Conservation (phyloP, 1,139 yeast genomes). For the Zhuliangozyma parablackwelliae region DNA sequence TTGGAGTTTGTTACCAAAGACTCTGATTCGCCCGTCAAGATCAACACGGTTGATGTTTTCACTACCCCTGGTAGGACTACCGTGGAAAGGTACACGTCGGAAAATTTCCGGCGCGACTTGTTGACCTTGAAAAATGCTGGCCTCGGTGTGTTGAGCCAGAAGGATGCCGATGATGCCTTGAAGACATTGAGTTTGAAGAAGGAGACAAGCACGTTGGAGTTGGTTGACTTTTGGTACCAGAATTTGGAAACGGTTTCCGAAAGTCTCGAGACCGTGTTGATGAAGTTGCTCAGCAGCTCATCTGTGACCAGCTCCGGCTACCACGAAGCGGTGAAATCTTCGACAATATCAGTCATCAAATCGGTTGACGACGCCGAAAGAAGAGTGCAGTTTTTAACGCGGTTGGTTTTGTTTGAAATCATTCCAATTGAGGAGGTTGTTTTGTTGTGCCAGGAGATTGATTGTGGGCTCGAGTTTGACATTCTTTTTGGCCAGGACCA, state of each 20-base stretch:
- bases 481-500: slow-evolving; percentile 13
- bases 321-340: slow-evolving; percentile 5
- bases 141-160: slow-evolving; percentile 10
- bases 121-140: slow-evolving; percentile 15
- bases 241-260: slow-evolving; percentile 5
- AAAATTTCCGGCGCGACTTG: slow-evolving; percentile 27
- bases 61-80: not conserved
- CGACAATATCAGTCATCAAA: slow-evolving; percentile 7
- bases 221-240: slow-evolving; percentile 5
- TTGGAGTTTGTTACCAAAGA: slow-evolving; percentile 20
- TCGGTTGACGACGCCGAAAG: not conserved
- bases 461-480: slow-evolving; percentile 10
- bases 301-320: slow-evolving; percentile 10
- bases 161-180: slow-evolving; percentile 18
- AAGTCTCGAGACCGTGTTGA: slow-evolving; percentile 8
- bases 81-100: slow-evolving; percentile 20
- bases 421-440: slow-evolving; percentile 14
- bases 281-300: slow-evolving; percentile 18
- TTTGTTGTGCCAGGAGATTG: not conserved
- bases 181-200: slow-evolving; percentile 5
- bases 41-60: slow-evolving; percentile 13
- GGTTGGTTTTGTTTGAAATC: slow-evolving; percentile 17
- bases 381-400: slow-evolving; percentile 13
- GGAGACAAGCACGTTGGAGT: not conserved
- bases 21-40: slow-evolving; percentile 34